Conservation (phyloP, 768 basidiomycete genomes). For the Calvatia gigantea region DNA sequence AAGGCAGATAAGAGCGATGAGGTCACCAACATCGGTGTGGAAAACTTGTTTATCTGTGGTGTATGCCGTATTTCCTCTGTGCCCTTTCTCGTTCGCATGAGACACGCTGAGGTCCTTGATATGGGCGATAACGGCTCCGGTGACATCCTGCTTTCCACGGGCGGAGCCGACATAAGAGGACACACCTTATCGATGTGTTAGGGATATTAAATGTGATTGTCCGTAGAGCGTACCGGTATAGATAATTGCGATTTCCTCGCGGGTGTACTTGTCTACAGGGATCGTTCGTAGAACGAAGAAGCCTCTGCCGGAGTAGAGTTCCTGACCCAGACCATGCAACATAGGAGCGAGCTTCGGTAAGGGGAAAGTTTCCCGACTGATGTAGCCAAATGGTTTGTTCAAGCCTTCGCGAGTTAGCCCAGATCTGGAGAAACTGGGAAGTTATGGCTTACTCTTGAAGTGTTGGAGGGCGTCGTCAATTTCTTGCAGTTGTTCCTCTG, state of each 20-base stretch:
- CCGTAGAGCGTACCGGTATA: conserved; percentile 29
- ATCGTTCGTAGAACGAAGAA: conserved; percentile 48
- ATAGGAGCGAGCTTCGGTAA: conserved; percentile 36
- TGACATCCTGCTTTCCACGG: conserved; percentile 16
- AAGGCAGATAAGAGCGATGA: conserved; percentile 41
- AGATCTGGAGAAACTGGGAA: neutral
- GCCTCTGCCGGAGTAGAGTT: conserved; percentile 41
- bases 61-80: conserved; percentile 41
- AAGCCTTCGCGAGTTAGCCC: conserved; percentile 10
- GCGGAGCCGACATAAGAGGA: conserved; percentile 19
- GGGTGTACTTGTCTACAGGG: conserved; percentile 38
- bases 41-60: conserved; percentile 50
- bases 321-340: conserved; percentile 32
- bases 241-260: conserved; percentile 36
- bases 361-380: conserved; percentile 37
- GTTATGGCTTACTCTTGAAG: conserved; percentile 31
- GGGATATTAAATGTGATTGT: neutral
- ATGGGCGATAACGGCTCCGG: conserved; percentile 38
- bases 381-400: conserved; percentile 23
- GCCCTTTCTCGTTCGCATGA: conserved; percentile 29
- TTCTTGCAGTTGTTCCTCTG: conserved; percentile 29
- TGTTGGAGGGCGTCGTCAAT: conserved; percentile 35
- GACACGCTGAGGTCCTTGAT: conserved; percentile 39
- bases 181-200: conserved; percentile 7
- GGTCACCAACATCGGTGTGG: conserved; percentile 42